phyloP scores from a whole-genome alignment of 306 rosid genomes.

The Inga oerstediana region DNA sequence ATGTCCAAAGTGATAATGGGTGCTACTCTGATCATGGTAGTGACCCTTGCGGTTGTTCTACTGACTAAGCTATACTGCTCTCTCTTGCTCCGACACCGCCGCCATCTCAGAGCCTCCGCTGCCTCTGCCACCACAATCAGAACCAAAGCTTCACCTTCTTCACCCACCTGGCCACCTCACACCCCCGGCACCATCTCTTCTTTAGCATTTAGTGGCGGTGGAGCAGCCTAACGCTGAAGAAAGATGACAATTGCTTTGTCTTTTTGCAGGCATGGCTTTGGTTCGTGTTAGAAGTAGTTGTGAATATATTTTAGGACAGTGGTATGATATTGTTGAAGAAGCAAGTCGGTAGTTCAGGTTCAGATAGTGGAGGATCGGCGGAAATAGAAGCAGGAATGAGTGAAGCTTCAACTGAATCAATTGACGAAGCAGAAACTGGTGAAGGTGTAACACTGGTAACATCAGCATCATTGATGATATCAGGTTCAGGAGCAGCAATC shows the following conservation, averaged over 20 bases:
- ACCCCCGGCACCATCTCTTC: slow-evolving; percentile 45
- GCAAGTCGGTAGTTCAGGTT: too few species aligned
- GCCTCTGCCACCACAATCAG: slow-evolving; percentile 7
- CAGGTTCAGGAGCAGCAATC: too few species aligned
- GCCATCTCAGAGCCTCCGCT: slow-evolving; percentile 50
- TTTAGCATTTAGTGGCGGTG: slow-evolving; percentile 44
- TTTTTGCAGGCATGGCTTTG: slow-evolving; percentile 47
- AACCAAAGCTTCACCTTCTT: slow-evolving; percentile 35
- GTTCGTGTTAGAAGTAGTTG: too few species aligned
- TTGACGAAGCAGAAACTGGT: too few species aligned
- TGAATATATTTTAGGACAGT: too few species aligned
- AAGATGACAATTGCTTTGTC: slow-evolving; percentile 31
- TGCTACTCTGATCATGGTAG: slow-evolving; percentile 81
- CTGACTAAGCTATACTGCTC: slow-evolving; percentile 92
- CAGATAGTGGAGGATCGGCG: too few species aligned
- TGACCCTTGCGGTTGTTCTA: slow-evolving; percentile 77
- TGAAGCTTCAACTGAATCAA: too few species aligned
- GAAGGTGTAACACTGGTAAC: too few species aligned
- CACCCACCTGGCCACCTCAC: slow-evolving; percentile 30
- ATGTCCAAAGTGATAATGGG: slow-evolving; percentile 84
- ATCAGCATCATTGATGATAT: too few species aligned
- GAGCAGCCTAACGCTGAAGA: slow-evolving; percentile 21
- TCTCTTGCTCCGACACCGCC: slow-evolving; percentile 74
- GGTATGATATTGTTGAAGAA: too few species aligned
- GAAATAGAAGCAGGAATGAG: too few species aligned